These are phyloP conservation scores for Echeveria elegans DNA, from an alignment of 164 flowering plant genomes.

Conservation along the genomic window DNA sequence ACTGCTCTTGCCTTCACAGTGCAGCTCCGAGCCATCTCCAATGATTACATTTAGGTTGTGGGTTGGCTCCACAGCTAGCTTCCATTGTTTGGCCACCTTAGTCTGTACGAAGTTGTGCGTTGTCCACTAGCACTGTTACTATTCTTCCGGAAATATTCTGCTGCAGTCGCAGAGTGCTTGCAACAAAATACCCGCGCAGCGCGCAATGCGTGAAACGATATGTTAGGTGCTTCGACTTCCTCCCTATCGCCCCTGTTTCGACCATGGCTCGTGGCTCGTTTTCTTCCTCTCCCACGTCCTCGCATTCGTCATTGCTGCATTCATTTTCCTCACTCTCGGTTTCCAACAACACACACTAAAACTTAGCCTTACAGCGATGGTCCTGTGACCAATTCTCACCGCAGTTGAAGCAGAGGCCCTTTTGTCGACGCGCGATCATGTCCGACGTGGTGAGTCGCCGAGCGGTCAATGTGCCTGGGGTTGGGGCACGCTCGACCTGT, in stretches of 20 bases:
- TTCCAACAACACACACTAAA: background rate
- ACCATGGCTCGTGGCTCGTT: background rate
- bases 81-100: background rate
- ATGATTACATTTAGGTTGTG: background rate
- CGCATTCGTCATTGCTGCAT: background rate
- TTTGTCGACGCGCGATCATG: background rate
- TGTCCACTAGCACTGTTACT: background rate
- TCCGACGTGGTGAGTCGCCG: background rate
- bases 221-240: background rate
- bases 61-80: background rate
- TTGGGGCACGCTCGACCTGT: background rate
- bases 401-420: background rate
- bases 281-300: background rate
- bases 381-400: background rate
- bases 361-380: background rate
- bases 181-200: background rate
- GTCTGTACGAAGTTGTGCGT: background rate
- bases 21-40: background rate
- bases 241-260: background rate
- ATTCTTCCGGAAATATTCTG: background rate
- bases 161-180: background rate
- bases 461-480: background rate
- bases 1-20: background rate
- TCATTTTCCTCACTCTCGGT: background rate
- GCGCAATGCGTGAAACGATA: slow-evolving; percentile 13